Conservation (phyloP, 306 rosid genomes). For the Elaeagnus macrophylla region DNA sequence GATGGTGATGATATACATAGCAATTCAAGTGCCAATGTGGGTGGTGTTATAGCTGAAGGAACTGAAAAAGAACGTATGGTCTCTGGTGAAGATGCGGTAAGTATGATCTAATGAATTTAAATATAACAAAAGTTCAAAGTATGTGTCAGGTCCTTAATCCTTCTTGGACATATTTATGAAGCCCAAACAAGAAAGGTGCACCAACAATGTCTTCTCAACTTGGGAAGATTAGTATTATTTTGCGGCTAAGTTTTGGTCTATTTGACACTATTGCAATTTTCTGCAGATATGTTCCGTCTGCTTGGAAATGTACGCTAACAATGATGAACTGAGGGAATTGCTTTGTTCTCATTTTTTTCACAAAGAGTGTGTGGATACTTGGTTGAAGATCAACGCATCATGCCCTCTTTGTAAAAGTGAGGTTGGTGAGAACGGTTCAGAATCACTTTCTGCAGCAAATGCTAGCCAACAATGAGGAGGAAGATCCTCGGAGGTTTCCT, state of each 20-base stretch:
- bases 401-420: slow-evolving; percentile 93
- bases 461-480: slow-evolving; percentile 26
- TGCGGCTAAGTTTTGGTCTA: too few species aligned
- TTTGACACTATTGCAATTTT: slow-evolving; percentile 7
- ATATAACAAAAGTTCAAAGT: not conserved
- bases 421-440: slow-evolving; percentile 43
- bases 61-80: slow-evolving; percentile 78
- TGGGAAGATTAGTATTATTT: too few species aligned
- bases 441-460: slow-evolving; percentile 33
- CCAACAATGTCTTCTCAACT: too few species aligned
- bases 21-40: slow-evolving; percentile 25
- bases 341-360: slow-evolving; percentile 90
- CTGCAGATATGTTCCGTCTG: slow-evolving; percentile 92
- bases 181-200: too few species aligned
- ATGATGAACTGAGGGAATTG: slow-evolving; percentile 81
- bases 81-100: slow-evolving; percentile 93
- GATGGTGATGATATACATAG: slow-evolving; percentile 17
- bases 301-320: slow-evolving; percentile 73
- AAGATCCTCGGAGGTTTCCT: too few species aligned
- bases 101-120: slow-evolving; percentile 14
- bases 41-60: slow-evolving; percentile 88
- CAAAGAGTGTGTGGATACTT: slow-evolving; percentile 90
- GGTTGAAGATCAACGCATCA: slow-evolving; percentile 82
- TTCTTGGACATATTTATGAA: too few species aligned
- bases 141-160: too few species aligned